phyloP scores from a whole-genome alignment of 257 asterid genomes.

The Orobanche coerulescens region DNA sequence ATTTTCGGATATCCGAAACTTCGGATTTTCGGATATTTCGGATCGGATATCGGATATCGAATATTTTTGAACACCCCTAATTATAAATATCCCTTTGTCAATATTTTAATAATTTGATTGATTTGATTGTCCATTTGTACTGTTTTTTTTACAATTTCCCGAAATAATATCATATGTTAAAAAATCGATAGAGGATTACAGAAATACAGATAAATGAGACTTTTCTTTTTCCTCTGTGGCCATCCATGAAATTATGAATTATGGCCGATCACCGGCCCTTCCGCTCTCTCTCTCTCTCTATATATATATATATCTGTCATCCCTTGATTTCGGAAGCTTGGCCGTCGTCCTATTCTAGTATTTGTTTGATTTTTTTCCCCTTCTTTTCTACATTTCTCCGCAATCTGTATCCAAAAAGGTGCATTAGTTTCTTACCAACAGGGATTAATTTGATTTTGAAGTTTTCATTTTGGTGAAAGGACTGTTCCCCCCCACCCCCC shows the following conservation, averaged over 20 bases:
- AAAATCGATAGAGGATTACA: no score
- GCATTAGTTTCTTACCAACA: conserved; percentile 15
- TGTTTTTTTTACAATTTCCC: no score
- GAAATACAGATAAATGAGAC: no score
- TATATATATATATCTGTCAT: background rate
- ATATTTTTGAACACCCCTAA: no score
- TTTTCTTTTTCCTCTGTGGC: conserved; percentile 17
- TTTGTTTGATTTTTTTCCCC: background rate
- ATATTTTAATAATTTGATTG: no score
- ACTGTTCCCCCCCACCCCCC: no score
- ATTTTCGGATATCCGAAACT: no score
- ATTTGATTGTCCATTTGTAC: no score
- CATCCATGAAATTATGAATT: conserved; percentile 23
- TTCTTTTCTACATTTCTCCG: background rate
- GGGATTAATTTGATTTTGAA: background rate
- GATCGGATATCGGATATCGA: no score
- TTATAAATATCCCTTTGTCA: no score
- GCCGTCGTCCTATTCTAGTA: background rate
- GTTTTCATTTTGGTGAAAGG: background rate
- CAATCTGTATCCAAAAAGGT: conserved; percentile 9
- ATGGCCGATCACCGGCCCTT: conserved; percentile 35
- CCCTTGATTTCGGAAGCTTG: conserved; percentile 19
- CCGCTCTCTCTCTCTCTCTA: background rate
- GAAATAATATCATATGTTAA: no score
- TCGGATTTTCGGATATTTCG: no score